Conservation (phyloP, 2,329 filamentous ascomycete species). For the Colletotrichum liaoningense region DNA sequence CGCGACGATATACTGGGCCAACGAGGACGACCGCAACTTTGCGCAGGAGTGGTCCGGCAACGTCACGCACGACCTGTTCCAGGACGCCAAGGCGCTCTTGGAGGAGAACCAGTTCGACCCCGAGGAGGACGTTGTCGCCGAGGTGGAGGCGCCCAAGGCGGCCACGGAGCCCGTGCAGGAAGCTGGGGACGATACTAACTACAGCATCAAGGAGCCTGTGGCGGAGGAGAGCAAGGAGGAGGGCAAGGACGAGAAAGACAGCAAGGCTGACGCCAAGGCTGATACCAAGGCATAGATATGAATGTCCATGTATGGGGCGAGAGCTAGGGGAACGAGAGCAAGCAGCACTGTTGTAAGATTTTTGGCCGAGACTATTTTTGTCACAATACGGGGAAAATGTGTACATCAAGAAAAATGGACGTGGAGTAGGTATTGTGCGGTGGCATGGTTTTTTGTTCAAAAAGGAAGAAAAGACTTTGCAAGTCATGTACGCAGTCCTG, state of each 20-base stretch:
- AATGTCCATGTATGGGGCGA: neutral
- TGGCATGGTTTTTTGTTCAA: slow-evolving; percentile 5
- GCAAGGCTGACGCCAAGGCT: slow-evolving; percentile 19
- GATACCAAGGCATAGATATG: neutral
- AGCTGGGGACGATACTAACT: neutral
- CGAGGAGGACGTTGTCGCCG: slow-evolving; percentile 10
- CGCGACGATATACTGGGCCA: slow-evolving; percentile 64
- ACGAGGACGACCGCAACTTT: slow-evolving; percentile 58
- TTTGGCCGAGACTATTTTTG: neutral
- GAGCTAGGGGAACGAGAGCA: neutral
- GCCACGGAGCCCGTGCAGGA: slow-evolving; percentile 5
- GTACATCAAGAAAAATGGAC: slow-evolving; percentile 28
- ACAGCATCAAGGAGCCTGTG: slow-evolving; percentile 38
- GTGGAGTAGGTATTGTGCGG: neutral
- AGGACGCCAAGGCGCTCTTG: slow-evolving; percentile 1
- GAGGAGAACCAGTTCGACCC: slow-evolving; percentile 1
- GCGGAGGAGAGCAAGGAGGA: slow-evolving; percentile 34
- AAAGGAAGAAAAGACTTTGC: neutral
- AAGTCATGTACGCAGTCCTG: neutral
- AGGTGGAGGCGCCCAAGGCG: slow-evolving; percentile 29
- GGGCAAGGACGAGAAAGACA: slow-evolving; percentile 4
- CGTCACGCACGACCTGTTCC: slow-evolving; percentile 60
- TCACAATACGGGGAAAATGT: slow-evolving; percentile 4
- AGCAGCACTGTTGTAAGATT: neutral
- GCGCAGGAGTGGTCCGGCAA: slow-evolving; percentile 64